These are phyloP conservation scores for Baeospora myosura DNA, from an alignment of 1,284 basidiomycete species.

Conservation along the genomic window DNA sequence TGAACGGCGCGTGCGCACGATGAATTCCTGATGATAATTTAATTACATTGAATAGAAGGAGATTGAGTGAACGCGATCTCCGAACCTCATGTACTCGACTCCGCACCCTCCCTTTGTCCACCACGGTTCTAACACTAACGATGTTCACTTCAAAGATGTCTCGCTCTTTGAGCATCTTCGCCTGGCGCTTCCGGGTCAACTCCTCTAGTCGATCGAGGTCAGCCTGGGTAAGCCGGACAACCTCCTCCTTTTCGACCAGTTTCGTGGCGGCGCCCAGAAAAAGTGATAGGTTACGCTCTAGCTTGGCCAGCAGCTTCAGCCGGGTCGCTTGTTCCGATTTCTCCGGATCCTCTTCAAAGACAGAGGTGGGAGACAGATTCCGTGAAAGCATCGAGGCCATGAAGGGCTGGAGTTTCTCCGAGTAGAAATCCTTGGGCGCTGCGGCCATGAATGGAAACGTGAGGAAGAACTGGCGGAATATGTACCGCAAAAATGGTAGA, in stretches of 20 bases:
- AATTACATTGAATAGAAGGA: conserved; percentile 6
- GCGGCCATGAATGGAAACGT: conserved; percentile 89
- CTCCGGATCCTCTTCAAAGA: conserved; percentile 52
- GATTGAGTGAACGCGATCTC: conserved; percentile 14
- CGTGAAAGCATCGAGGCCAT: conserved; percentile 73
- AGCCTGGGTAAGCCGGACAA: conserved; percentile 77
- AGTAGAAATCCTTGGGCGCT: conserved; percentile 85
- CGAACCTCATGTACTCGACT: conserved; percentile 80
- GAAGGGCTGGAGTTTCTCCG: conserved; percentile 89
- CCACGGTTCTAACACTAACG: conserved; percentile 73
- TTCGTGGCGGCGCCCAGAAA: conserved; percentile 79
- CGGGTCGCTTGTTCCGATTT: conserved; percentile 46
- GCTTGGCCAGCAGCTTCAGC: conserved; percentile 60
- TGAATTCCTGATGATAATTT: conserved; percentile 68
- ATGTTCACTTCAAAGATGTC: conserved; percentile 84
- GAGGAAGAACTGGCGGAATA: conserved; percentile 86
- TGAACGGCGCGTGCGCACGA: conserved; percentile 80
- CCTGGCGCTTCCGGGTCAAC: conserved; percentile 54
- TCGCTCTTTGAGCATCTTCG: conserved; percentile 35
- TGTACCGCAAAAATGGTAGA: conserved; percentile 81
- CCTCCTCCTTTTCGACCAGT: conserved; percentile 75
- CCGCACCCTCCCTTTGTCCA: conserved; percentile 77
- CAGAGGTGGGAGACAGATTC: conserved; percentile 63
- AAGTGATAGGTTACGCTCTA: conserved; percentile 79
- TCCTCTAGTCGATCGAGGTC: conserved; percentile 74